phyloP scores from a whole-genome alignment of 2,329 filamentous ascomycete species.

The Penicillium freii region DNA sequence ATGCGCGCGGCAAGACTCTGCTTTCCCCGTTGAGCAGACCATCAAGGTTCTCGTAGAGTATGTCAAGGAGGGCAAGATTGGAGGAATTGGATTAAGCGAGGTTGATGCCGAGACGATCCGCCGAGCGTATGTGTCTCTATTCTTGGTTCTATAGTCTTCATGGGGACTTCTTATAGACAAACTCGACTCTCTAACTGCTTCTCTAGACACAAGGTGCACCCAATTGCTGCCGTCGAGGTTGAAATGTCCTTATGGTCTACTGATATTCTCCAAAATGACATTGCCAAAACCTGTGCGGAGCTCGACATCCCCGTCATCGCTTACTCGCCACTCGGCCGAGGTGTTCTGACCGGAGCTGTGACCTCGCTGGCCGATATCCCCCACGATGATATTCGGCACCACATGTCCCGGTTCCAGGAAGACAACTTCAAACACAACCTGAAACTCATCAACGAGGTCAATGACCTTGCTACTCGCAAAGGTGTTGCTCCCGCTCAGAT shows the following conservation, averaged over 20 bases:
- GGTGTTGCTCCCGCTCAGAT: conserved; percentile 47
- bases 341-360: conserved; percentile 54
- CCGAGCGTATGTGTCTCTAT: conserved; percentile 32
- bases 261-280: conserved; percentile 57
- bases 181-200: conserved; percentile 32
- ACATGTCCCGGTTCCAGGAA: conserved; percentile 51
- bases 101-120: conserved; percentile 48
- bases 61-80: conserved; percentile 46
- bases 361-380: conserved; percentile 48
- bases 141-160: neutral
- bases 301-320: conserved; percentile 58
- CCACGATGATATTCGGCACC: conserved; percentile 46
- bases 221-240: conserved; percentile 59
- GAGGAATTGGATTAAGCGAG: conserved; percentile 45
- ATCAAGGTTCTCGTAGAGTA: conserved; percentile 39
- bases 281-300: conserved; percentile 56
- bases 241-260: conserved; percentile 59
- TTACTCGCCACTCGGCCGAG: conserved; percentile 60
- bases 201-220: conserved; percentile 49
- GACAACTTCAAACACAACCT: conserved; percentile 53
- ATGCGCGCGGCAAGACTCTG: conserved; percentile 56
- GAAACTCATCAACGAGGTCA: conserved; percentile 48
- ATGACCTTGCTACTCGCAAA: conserved; percentile 47
- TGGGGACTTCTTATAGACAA: neutral
- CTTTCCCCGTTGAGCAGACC: conserved; percentile 50